Base-by-base conservation (phyloP, 2,329 filamentous ascomycete species). In the Pseudocercospora fuligena region DNA sequence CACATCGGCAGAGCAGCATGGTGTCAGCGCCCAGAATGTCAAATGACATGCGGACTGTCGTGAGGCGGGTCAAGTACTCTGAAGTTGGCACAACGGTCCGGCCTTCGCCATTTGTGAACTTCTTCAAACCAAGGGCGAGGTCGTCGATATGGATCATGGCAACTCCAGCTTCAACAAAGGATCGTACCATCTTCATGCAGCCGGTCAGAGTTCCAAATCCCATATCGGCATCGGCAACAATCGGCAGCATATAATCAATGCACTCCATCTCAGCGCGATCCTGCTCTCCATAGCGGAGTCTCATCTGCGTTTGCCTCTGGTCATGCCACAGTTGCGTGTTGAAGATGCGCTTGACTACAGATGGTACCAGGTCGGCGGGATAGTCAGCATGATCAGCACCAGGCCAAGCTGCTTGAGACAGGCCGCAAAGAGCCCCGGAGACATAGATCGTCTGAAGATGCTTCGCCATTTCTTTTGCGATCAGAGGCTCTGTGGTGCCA, bases 101-200 rank as follows among this genome's bases (percentile, higher is more conserved):
- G 7, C 63, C 63, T 25, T 65, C 62, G 27, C 66, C 62, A 46
- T 59, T 60, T 12, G 65, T 61, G 29, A 67, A 61, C 40, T 65
- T 60, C 59, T 63, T 65, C 36, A 65, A 40, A 3, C 66, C 66
- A n/a, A 65, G 36, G 6, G 62, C 66, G 19, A 67, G 46, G 59
- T 65, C 62, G n/a, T 67, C 62, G 43, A 62, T 67, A 31, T 67
- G 58, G 36, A 67, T 67, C 62, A 65, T 67, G 21, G 66, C 62
- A 2, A 67, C 66, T 23, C 58, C 62, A 16, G 66, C 49, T 33
- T 67, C 58, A 40, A 67, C 62, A 25, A 65, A 65, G 5, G 57
- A 64, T 16, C 62, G 57, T 8, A 58, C 62, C 62, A 65, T 59
- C 51, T 67, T 61, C 65, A 65, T 61, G 49, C 63, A 65, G 29